Evolutionary conservation across 176 grass and related monocot species (phyloP).

Genomic region (Hsuehochloa calcarea): DNA sequence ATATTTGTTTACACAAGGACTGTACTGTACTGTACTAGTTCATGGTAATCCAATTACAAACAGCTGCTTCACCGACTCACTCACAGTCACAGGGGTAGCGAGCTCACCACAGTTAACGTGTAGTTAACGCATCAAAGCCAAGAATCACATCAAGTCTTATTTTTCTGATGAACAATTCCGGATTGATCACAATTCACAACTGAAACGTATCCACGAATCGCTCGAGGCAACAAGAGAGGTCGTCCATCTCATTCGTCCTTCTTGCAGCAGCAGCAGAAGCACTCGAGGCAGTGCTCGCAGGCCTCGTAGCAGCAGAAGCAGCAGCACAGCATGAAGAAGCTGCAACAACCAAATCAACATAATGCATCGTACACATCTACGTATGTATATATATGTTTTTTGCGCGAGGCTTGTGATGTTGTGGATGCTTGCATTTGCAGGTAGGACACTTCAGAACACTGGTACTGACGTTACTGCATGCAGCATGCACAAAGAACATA

Average conservation of each 20-base stretch:
- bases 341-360: constrained; percentile 3
- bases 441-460: background rate
- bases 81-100: background rate
- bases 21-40: background rate
- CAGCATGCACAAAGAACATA: background rate
- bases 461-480: background rate
- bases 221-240: background rate
- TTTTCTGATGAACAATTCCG: constrained; percentile 10
- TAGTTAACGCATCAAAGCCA: background rate
- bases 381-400: background rate
- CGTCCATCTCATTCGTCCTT: constrained; percentile 36
- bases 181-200: background rate
- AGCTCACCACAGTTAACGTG: constrained; percentile 16
- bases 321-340: constrained; percentile 59
- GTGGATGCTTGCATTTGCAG: background rate
- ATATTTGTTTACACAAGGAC: background rate
- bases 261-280: constrained; percentile 56
- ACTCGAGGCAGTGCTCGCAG: constrained; percentile 60
- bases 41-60: constrained; percentile 3
- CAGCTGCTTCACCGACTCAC: background rate
- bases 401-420: background rate
- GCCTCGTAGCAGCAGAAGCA: constrained; percentile 73
- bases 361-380: background rate
- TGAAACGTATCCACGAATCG: background rate
- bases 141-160: constrained; percentile 16